A percentile compares a stretch with the other conserved stretches of the same genome.
phyloP scores from a whole-genome alignment of 345 rosid genomes.

The Reutealis trisperma region DNA sequence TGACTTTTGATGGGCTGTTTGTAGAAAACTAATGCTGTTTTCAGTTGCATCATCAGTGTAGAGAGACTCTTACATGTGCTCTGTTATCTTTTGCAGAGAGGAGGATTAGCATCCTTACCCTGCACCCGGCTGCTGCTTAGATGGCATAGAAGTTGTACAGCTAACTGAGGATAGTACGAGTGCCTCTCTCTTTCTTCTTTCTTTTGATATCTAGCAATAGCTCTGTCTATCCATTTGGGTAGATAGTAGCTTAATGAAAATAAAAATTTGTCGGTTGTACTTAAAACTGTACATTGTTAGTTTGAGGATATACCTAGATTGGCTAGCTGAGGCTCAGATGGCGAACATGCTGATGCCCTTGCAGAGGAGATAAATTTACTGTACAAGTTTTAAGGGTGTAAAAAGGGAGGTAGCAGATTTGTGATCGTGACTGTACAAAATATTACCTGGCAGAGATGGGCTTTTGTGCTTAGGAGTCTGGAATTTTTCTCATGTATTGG shows the following conservation, averaged over 20 bases:
- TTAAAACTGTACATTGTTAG: slow-evolving; percentile 51
- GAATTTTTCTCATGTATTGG: slow-evolving; percentile 34
- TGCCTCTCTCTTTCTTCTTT: slow-evolving; percentile 33
- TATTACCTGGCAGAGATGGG: slow-evolving; percentile 32
- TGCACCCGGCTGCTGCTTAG: slow-evolving; percentile 35
- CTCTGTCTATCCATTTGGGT: slow-evolving; percentile 38
- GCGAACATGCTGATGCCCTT: slow-evolving; percentile 29
- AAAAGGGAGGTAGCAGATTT: slow-evolving; percentile 34
- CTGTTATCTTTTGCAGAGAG: slow-evolving; percentile 44
- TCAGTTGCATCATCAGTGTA: not conserved
- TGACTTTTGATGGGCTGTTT: not conserved
- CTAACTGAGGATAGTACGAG: slow-evolving; percentile 59
- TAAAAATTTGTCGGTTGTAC: slow-evolving; percentile 40
- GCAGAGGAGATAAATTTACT: slow-evolving; percentile 33
- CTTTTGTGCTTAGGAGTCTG: slow-evolving; percentile 27
- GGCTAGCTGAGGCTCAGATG: slow-evolving; percentile 44
- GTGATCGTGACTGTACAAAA: slow-evolving; percentile 47
- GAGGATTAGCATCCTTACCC: slow-evolving; percentile 63
- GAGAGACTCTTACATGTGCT: not conserved
- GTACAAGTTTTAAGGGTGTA: slow-evolving; percentile 47
- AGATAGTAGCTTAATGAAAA: slow-evolving; percentile 42
- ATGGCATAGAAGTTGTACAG: slow-evolving; percentile 55
- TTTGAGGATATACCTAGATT: slow-evolving; percentile 49
- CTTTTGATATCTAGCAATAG: slow-evolving; percentile 28
- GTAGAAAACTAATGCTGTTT: not conserved